Base-by-base conservation (phyloP, 805 yeast genomes). In the Wickerhamiella bombiphila region DNA sequence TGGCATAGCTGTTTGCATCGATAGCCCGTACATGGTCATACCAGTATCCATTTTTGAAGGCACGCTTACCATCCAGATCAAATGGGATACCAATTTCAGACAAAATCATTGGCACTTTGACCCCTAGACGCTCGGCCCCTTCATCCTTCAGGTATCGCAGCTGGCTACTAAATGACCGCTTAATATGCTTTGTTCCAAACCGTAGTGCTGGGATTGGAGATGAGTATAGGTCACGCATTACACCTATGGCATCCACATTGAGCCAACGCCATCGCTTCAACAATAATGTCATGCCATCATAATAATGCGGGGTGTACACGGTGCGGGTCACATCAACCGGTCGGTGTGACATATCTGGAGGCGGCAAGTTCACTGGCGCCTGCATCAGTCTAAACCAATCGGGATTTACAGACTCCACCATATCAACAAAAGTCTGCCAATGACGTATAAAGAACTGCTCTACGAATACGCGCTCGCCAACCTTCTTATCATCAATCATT, bases 81-180 rank as follows among this genome's bases (percentile, higher is more conserved):
- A 78, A 82, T 2, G 98, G 97, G 77, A 88, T 82, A 4, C 98
- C 98, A n/a, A 88, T 85, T 56, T 88, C 98, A 1, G 93, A 72
- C 67, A 91, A 75, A 17, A 88, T 59, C 7, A 79, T 69, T 0
- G 96, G 94, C 7, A 83, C 64, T 16, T 33, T 20, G 7, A 55
- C 36, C 2, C 96, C 96, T 26, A 86, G 56, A 22, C 68, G 55
- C 3, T 65, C 66, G 4, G 59, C 53, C 3, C 83, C 73, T 53
- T 91, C 97, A 16, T 55, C 51, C 38, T 66, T 69, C 61, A 88
- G 69, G 41, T 69, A 77, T n/a, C 54, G 48, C 40, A 88, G 61
- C 58, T 88, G 96, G 34, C 61, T 67, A 37, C 68, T 65, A 35
- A 88, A 59, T 42, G 83, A 78, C 43, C 72, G 76, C 32, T 94